Base-by-base conservation (phyloP, 2,329 filamentous ascomycete species). In the Helotiales sp. region DNA sequence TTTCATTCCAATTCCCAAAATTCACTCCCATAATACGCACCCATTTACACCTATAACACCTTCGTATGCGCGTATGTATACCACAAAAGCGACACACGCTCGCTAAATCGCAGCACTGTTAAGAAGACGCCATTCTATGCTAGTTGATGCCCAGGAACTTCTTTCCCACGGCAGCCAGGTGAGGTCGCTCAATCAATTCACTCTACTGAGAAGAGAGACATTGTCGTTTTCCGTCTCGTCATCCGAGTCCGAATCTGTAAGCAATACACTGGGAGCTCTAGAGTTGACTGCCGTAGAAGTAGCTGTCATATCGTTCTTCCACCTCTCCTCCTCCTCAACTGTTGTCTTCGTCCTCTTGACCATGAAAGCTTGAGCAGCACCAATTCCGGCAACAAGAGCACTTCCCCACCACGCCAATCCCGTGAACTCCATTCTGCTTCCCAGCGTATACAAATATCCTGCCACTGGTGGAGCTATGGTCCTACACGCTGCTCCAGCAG, bases 401-500 rank as follows among this genome's bases (percentile, higher is more conserved):
- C 82, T 86, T 36, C 81, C 82, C 62, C 84, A 87, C 85, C 85
- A 89, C 8, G 84, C 82, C 33, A 87, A 67, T 0, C 80, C 83
- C 1, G 84, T 84, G 69, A 81, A 86, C 66, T 84, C 78, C 46
- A 82, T 76, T 62, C 75, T 79, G 63, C 79, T 81, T 22, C 85
- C 84, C n/a, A 82, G 68, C 0, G 82, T 79, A 70, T 88, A 89
- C 2, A 88, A 72, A 61, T 81, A 86, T 2, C 86, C 86, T 2
- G 84, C 81, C 15, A 88, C 70, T 0, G 86, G 86, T 5, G 86
- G 86, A 0, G 86, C 85, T 10, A 88, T 74, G 72, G 89, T 90
- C 55, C 87, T 79, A 66, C 84, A 89, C 6, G 82, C 84, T 6
- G 85, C 85, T 25, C 84, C 84, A 2, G 83, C 85, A 57, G 83